Base-by-base conservation (phyloP, 1,284 basidiomycete species). In the Ganoderma resinaceum region DNA sequence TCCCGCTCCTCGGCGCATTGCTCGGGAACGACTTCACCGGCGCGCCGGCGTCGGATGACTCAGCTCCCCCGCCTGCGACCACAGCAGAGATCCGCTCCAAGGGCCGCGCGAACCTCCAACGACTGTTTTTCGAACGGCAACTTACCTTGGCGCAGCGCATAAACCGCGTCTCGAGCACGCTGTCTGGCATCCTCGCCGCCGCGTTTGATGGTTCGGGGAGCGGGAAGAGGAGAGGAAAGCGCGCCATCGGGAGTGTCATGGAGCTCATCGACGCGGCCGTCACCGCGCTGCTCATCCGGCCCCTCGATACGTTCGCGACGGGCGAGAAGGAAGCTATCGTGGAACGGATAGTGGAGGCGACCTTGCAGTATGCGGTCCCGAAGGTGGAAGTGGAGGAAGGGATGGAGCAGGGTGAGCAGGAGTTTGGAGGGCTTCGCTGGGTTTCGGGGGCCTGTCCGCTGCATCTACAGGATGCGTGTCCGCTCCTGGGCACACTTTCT, bases 1-100 rank as follows among this genome's bases (percentile, higher is more conserved):
- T 97, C 23, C 95, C 96, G 1, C 85, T 97, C 12, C 83, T 97
- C n/a, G 94, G 91, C 12, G 91, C 94, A 2, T 82, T 97, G 1
- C 87, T 95, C 11, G 96, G 96, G 37, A 97, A 96, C 77, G 96
- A 97, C 78, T 95, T 91, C 76, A 76, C 85, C 78, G 72, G 83
- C 81, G 52, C 80, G 78, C 69, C 68, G 80, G 38, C 80, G 79
- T 70, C 70, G 14, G 70, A 72, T 18, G 73, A 73, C 64, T 79
- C 82, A 31, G 80, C 80, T 38, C 73, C 72, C 5, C 52, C 69
- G 1, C 67, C 67, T 1, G 65, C 43, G 33, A 73, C 73, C 9
- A 70, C 72, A 14, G 67, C 69, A 1, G 70, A 73, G 37, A 63
- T 72, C 42, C 70, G 67, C 38, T 26, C 62, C 23, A 64, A 82